phyloP scores from a whole-genome alignment of 768 basidiomycete species.

The Calocera viscosa region DNA sequence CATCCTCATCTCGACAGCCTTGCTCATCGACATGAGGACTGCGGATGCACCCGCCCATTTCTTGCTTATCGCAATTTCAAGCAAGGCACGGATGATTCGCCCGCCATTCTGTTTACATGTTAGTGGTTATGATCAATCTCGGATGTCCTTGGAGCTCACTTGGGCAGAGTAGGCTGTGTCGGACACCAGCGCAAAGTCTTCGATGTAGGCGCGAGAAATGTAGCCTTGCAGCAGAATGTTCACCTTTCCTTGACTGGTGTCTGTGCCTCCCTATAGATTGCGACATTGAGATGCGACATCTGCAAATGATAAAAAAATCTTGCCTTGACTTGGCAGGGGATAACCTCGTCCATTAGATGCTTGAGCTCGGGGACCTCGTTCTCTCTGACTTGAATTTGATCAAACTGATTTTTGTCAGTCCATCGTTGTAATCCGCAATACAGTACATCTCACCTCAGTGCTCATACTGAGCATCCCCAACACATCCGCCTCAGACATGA shows the following conservation, averaged over 20 bases:
- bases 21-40: constrained; percentile 80
- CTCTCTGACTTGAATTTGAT: constrained; percentile 89
- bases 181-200: constrained; percentile 93
- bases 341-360: constrained; percentile 43
- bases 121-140: neutral
- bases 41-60: constrained; percentile 78
- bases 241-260: constrained; percentile 68
- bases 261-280: constrained; percentile 44
- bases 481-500: constrained; percentile 89
- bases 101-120: constrained; percentile 49
- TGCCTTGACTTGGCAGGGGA: constrained; percentile 76
- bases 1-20: constrained; percentile 78
- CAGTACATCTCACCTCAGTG: constrained; percentile 54
- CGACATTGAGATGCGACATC: too few relatives aligned
- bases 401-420: constrained; percentile 44
- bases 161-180: constrained; percentile 90
- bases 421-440: neutral
- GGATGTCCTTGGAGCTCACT: constrained; percentile 19
- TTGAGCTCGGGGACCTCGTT: constrained; percentile 77
- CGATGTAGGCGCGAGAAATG: constrained; percentile 66
- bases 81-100: constrained; percentile 83
- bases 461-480: constrained; percentile 76
- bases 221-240: constrained; percentile 87
- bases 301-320: neutral
- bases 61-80: constrained; percentile 85